phyloP scores from a whole-genome alignment of 1,139 yeast genomes.

The Protomyces macrosporus region DNA sequence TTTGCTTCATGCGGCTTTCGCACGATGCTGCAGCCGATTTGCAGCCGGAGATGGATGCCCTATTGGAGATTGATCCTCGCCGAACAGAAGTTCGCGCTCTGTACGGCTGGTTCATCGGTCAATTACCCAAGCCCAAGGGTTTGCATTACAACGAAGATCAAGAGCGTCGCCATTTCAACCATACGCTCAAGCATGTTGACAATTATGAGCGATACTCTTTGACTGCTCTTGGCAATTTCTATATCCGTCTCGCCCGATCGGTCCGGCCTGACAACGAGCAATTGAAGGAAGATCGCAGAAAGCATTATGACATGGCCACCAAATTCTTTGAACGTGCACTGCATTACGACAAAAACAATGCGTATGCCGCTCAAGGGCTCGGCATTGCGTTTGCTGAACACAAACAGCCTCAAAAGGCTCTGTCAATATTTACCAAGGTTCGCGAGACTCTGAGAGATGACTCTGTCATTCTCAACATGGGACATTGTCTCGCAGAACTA shows the following conservation, averaged over 20 bases:
- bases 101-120: conserved; percentile 80
- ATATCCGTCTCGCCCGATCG: conserved; percentile 77
- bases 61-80: conserved; percentile 53
- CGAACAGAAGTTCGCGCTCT: conserved; percentile 82
- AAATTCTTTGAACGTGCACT: conserved; percentile 86
- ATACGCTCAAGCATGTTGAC: conserved; percentile 72
- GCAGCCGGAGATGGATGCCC: conserved; percentile 49
- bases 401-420: conserved; percentile 62
- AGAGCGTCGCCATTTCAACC: conserved; percentile 77
- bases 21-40: conserved; percentile 44
- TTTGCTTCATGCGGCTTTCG: conserved; percentile 28
- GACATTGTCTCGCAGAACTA: conserved; percentile 78
- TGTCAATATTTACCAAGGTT: conserved; percentile 69
- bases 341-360: conserved; percentile 75
- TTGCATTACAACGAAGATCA: conserved; percentile 38
- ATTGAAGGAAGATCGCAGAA: conserved; percentile 64
- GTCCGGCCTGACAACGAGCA: conserved; percentile 49
- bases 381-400: conserved; percentile 91
- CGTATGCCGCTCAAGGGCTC: conserved; percentile 95
- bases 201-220: conserved; percentile 83
- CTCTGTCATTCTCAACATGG: conserved; percentile 77
- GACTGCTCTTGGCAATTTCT: conserved; percentile 82
- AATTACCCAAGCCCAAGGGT: conserved; percentile 52
- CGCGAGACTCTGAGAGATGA: conserved; percentile 85
- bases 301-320: conserved; percentile 78